These are phyloP conservation scores for Furcasterigmium furcatum DNA, from an alignment of 2,329 filamentous ascomycete genomes.

Conservation along the genomic window DNA sequence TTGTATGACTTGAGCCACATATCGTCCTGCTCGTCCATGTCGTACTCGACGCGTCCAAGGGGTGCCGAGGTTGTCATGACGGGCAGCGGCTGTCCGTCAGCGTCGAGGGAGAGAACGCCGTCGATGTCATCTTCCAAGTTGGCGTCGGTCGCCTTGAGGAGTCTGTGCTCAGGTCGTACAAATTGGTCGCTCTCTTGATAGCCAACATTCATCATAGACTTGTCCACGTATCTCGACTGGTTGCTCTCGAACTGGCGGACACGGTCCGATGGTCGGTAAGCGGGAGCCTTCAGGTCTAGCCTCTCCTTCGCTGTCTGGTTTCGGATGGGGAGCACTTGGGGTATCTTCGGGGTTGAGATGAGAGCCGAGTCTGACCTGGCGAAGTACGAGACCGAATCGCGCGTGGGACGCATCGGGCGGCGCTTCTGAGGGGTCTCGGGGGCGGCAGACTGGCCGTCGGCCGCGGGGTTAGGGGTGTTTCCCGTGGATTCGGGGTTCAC, in stretches of 20 bases:
- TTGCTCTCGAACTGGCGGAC: constrained; percentile 81
- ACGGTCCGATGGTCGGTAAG: constrained; percentile 74
- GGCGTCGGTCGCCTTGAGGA: constrained; percentile 62
- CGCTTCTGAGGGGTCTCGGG: constrained; percentile 36
- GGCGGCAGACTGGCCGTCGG: constrained; percentile 22
- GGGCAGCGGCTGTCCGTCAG: constrained; percentile 42
- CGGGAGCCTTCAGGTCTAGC: constrained; percentile 72
- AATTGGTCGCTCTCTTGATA: constrained; percentile 95
- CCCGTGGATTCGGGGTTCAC: constrained; percentile 38
- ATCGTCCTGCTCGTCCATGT: constrained; percentile 99
- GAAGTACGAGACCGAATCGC: constrained; percentile 52
- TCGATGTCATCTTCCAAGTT: constrained; percentile 59
- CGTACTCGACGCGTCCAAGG: constrained; percentile 89
- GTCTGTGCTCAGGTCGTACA: constrained; percentile 68
- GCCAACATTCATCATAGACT: constrained; percentile 91
- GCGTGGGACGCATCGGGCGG: constrained; percentile 41
- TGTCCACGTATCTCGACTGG: constrained; percentile 89
- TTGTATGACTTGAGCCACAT: constrained; percentile 92
- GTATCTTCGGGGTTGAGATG: constrained; percentile 46
- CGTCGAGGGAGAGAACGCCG: constrained; percentile 43
- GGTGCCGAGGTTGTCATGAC: constrained; percentile 35
- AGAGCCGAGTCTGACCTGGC: constrained; percentile 40
- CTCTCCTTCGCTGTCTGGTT: constrained; percentile 79
- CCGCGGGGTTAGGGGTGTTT: constrained; percentile 33
- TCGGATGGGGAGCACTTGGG: constrained; percentile 70